Evolutionary conservation across 2,329 filamentous ascomycete species (phyloP), one percentile per base, ranked within the genome.

Genomic region (Fusarium luffae): DNA sequence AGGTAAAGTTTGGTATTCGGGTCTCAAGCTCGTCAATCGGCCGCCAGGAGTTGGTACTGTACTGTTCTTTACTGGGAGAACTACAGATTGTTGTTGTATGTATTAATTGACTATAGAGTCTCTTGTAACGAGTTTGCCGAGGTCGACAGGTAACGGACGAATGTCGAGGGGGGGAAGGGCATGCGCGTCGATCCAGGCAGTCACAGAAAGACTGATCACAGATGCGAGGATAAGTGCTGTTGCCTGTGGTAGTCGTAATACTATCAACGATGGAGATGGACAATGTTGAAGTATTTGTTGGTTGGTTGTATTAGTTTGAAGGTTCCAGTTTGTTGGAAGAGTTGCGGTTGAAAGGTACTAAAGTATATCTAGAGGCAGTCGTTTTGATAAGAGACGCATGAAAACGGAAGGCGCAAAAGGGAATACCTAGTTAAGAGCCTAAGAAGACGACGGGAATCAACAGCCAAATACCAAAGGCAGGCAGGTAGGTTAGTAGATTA

Each of bases 161-260:
- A 44, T 46, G 51, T 52, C 18, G 23, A 52, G 43, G 41, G 42
- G 48, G 48, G 50, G 55, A 46, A 37, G 30, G 42, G 44, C 21
- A 41, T 55, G 51, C 44, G 50, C 46, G 58, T 46, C 57, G 42
- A 47, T 32, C 30, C 42, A 66, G 55, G 59, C 52, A 66, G 52
- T 62, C 61, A 43, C 47, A 55, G 19, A 18, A 27, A 28, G 12
- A 28, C 12, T 25, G n/a, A 21, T 19, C 49, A 41, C 30, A n/a
- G n/a, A 51, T 40, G 19, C 23, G 32, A 37, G 23, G 13, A 41
- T 42, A 55, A 62, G 52, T 69, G 56, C 44, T 71, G 64, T 50
- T 71, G 68, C 68, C 68, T 71, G 41, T 62, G 27, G 42, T 43
- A 47, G 52, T 56, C 59, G 59, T 62, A 69, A 66, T 59, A 44